Evolutionary conservation across 1,284 basidiomycete genomes (phyloP), one percentile per base, ranked within the genome.

Genomic region (Serendipita sp.): DNA sequence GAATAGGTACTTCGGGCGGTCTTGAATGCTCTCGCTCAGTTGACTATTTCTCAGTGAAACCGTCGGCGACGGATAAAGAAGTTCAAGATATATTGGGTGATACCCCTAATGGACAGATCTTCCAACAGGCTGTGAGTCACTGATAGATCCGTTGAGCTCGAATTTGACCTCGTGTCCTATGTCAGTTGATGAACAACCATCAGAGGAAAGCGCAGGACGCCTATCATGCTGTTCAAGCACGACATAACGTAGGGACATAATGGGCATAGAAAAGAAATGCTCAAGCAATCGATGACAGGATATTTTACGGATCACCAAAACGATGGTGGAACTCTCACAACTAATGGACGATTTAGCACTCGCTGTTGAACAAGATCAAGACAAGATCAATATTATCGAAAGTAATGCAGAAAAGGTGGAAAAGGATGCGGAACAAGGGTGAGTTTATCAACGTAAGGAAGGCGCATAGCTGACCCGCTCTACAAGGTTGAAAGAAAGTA

Each of bases 141-240:
- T 5, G 12, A 12, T 12, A 30, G 10, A 35, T 58, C 32, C 53
- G 10, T 10, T 30, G 12, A 29, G 6, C 17, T 30, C 6, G 4
- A 60, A 17, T 17, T 22, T 50, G 4, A 22, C 8, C 53, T 58
- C 22, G 30, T 30, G 6, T 8, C 8, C 10, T 35, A 45, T 41
- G 62, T 6, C 69, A 93, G 91, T 79, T 95, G 67, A 80, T 94
- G 63, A 81, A 80, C 64, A 88, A 89, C n/a, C 86, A 82, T 65
- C 82, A 87, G 44, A 88, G 85, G 53, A 88, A 92, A 68, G 88
- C 91, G 6, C 80, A 91, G 63, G 82, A 82, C 47, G 93, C 90
- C 0, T 91, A 90, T 72, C 82, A 85, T 61, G 93, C 96, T 74
- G 93, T 95, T 1, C 93, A 96, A 73, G 85, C 90, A 68, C 81